Evolutionary conservation across 768 basidiomycete genomes (phyloP), one percentile per base, ranked within the genome.

Genomic region (Hericium alpestre): DNA sequence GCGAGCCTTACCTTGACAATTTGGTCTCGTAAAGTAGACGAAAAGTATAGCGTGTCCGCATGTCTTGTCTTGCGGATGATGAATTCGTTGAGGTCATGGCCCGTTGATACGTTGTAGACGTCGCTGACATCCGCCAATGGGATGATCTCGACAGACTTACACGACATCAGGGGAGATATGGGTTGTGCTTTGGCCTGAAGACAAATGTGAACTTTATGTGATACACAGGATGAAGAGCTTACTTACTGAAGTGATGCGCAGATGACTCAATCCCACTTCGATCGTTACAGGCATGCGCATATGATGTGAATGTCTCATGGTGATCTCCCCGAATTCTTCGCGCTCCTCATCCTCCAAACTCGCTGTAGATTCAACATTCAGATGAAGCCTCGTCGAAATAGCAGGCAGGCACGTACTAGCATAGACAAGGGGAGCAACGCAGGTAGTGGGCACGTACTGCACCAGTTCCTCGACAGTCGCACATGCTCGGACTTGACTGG

Each of bases 111-210:
- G 48, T 87, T 87, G 70, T 91, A 88, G 1, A 90, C 80, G 63
- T 96, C 93, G 70, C 90, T 90, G 60, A 96, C 79, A 58, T 94
- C 92, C 3, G 79, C 71, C 23, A 93, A 70, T 6, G 82, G 78
- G 55, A 94, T 83, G 55, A 95, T 82, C 64, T 96, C 93, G 1
- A 86, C 87, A 2, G 87, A 82, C 71, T 83, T 82, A 70, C 88
- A 87, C 10, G 82, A 77, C 52, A 91, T 70, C 0, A 74, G 72
- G 1, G 86, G 79, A 4, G 84, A 86, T 47, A 93, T 80, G 8
- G 80, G 74, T 62, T 80, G 78, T n/a, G 89, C 80, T 65, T 86
- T 87, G 61, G 81, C 76, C 83, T 87, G 62, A 23, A 51, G 18
- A 46, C 55, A 23, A 25, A 22, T 54, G 60, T 23, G 53, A 51